Conservation (phyloP, 2,329 filamentous ascomycete genomes). For the Colletotrichum magnum region DNA sequence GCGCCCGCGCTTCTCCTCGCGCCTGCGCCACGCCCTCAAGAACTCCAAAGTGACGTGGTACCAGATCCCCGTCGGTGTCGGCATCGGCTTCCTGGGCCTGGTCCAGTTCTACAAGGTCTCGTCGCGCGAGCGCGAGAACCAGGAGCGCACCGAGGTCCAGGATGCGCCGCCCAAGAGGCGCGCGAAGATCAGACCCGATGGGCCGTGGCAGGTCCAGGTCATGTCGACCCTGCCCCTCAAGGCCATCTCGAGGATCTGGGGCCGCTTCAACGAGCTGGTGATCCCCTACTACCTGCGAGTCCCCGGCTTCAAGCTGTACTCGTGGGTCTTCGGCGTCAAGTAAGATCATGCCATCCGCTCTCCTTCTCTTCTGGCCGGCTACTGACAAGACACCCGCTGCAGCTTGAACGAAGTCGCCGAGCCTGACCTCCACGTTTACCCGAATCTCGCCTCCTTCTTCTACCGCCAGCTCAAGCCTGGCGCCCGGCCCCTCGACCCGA, state of each 20-base stretch:
- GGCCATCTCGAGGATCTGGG: constrained; percentile 90
- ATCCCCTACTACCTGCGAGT: constrained; percentile 90
- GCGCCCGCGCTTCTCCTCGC: constrained; percentile 65
- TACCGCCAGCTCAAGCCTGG: constrained; percentile 95
- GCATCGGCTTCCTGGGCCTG: constrained; percentile 86
- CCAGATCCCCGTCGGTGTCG: constrained; percentile 88
- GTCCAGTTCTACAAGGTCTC: constrained; percentile 87
- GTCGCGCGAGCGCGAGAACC: constrained; percentile 66
- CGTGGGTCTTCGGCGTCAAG: constrained; percentile 92
- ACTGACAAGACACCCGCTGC: constrained; percentile 44
- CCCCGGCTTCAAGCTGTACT: constrained; percentile 92
- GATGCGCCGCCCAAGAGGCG: constrained; percentile 65
- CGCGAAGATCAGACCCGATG: constrained; percentile 80
- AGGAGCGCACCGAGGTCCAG: constrained; percentile 60
- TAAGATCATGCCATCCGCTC: constrained; percentile 47
- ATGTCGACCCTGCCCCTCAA: constrained; percentile 95
- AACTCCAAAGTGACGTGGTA: constrained; percentile 83
- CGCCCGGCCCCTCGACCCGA: constrained; percentile 84
- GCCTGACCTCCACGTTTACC: constrained; percentile 88
- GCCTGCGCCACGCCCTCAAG: constrained; percentile 63
- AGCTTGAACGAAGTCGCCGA: constrained; percentile 89
- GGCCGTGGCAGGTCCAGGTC: constrained; percentile 93
- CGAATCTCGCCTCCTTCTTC: constrained; percentile 96
- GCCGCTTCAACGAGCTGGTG: constrained; percentile 88
- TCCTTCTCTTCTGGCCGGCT: constrained; percentile 11